Percentiles rank a stretch among this genome's conserved stretches.
These are phyloP conservation scores for barley (Hordeum vulgare) DNA, from an alignment of 176 grass and related monocot species.

Conservation along the genomic window DNA sequence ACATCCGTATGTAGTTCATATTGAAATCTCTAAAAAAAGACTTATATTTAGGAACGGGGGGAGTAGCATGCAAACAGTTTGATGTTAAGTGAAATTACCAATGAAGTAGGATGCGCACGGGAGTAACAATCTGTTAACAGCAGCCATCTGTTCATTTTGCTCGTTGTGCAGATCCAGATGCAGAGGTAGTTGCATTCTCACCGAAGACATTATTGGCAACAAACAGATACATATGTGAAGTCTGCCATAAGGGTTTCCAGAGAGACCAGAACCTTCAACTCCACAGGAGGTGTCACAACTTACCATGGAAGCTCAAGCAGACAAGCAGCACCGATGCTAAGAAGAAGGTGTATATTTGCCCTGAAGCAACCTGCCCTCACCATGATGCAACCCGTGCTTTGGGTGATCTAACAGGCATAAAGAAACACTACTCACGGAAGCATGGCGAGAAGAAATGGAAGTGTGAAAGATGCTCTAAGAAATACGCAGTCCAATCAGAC, in stretches of 20 bases:
- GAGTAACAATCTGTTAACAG: not conserved
- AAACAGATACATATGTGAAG: conserved; percentile 11
- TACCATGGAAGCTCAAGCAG: conserved; percentile 15
- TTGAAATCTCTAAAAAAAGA: too few species aligned
- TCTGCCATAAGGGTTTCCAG: conserved; percentile 13
- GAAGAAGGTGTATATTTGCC: conserved; percentile 16
- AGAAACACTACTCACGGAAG: conserved; percentile 7
- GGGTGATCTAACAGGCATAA: conserved; percentile 16
- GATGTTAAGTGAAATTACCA: not conserved
- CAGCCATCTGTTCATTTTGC: not conserved
- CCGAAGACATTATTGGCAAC: conserved; percentile 4
- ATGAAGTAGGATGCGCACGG: not conserved
- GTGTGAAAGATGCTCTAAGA: conserved; percentile 14
- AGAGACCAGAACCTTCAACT: conserved; percentile 18
- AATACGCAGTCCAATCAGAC: conserved; percentile 8
- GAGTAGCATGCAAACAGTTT: not conserved
- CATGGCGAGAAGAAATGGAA: conserved; percentile 19
- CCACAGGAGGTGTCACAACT: conserved; percentile 12
- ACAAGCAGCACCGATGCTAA: not conserved
- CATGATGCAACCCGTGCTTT: conserved; percentile 9
- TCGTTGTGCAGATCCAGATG: conserved; percentile 12
- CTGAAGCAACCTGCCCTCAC: conserved; percentile 2
- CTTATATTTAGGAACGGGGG: too few species aligned
- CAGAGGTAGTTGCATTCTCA: conserved; percentile 13
- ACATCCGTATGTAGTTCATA: too few species aligned